Percentiles rank a stretch among this genome's conserved stretches.
Evolutionary conservation across 768 basidiomycete genomes (phyloP).

Genomic region (Tricholoma hemisulphureum): DNA sequence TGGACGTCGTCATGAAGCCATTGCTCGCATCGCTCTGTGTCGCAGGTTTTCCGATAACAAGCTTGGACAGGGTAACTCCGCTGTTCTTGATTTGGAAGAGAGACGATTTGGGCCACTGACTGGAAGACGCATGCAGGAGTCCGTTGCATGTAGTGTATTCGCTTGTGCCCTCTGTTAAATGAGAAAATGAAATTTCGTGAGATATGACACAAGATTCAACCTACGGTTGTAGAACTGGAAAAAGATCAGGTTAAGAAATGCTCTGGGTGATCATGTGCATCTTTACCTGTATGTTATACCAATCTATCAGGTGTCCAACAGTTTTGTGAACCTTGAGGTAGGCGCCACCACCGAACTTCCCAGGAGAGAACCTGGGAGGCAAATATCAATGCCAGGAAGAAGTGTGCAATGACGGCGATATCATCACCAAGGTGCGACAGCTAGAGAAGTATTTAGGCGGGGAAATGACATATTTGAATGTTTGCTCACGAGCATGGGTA

Average conservation of each 20-base stretch:
- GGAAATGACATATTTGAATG: not conserved
- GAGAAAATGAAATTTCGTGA: not conserved
- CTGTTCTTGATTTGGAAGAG: slow-evolving; percentile 48
- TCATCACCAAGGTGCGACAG: slow-evolving; percentile 45
- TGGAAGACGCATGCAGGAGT: slow-evolving; percentile 52
- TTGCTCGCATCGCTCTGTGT: slow-evolving; percentile 40
- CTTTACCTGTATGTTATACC: slow-evolving; percentile 53
- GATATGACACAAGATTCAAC: not conserved
- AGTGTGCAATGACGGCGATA: not conserved
- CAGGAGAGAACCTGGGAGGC: slow-evolving; percentile 38
- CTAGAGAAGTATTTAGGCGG: slow-evolving; percentile 17
- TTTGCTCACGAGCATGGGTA: slow-evolving; percentile 50
- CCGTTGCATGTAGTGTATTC: slow-evolving; percentile 55
- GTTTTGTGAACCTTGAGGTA: slow-evolving; percentile 50
- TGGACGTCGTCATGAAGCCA: slow-evolving; percentile 49
- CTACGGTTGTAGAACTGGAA: slow-evolving; percentile 34
- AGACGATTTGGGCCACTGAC: slow-evolving; percentile 51
- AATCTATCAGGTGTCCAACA: slow-evolving; percentile 62
- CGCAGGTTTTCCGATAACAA: slow-evolving; percentile 67
- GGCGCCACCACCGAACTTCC: slow-evolving; percentile 42
- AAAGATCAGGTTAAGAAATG: not conserved
- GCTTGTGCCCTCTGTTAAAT: slow-evolving; percentile 40
- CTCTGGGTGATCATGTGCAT: not conserved
- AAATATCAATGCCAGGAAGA: not conserved
- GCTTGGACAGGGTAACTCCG: slow-evolving; percentile 51